A percentile compares a stretch with the other conserved stretches of the same genome.
These are phyloP conservation scores for Diaporthe aspalathi DNA, from an alignment of 2,329 filamentous ascomycete species.

Conservation along the genomic window DNA sequence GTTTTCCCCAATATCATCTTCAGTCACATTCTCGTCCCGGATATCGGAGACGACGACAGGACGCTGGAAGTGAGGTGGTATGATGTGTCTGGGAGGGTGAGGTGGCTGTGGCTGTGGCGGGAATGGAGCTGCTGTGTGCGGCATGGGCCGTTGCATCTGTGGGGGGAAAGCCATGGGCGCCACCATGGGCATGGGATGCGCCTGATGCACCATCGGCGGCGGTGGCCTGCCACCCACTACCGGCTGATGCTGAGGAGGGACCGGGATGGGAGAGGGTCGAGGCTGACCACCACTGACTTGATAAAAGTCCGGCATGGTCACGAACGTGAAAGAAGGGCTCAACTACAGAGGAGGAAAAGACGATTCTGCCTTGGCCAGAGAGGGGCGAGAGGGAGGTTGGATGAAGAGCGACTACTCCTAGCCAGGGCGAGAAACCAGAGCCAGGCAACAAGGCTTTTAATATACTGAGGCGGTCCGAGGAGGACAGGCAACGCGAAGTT, in stretches of 20 bases:
- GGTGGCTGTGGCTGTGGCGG: conserved; percentile 29
- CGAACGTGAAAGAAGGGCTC: neutral
- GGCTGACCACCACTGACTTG: conserved; percentile 22
- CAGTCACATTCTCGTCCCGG: conserved; percentile 50
- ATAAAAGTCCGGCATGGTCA: conserved; percentile 24
- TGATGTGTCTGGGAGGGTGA: conserved; percentile 27
- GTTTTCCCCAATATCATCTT: conserved; percentile 52
- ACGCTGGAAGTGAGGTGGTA: conserved; percentile 31
- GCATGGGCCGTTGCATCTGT: conserved; percentile 26
- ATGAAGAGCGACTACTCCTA: neutral
- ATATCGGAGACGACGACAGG: conserved; percentile 51
- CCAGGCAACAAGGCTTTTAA: conserved; percentile 32
- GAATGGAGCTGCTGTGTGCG: neutral
- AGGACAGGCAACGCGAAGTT: neutral
- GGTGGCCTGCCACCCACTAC: conserved; percentile 9
- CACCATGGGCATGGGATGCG: conserved; percentile 8
- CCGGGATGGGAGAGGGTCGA: neutral
- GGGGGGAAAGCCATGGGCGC: conserved; percentile 3
- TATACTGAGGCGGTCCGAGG: conserved; percentile 21
- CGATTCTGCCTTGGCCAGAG: neutral
- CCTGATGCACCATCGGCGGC: conserved; percentile 22
- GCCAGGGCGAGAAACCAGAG: conserved; percentile 19
- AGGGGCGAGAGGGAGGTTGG: neutral
- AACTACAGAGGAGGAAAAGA: neutral
- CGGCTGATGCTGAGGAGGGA: conserved; percentile 17